Evolutionary conservation across 345 rosid genomes (phyloP).

Genomic region (Eucalyptus cladocalyx): DNA sequence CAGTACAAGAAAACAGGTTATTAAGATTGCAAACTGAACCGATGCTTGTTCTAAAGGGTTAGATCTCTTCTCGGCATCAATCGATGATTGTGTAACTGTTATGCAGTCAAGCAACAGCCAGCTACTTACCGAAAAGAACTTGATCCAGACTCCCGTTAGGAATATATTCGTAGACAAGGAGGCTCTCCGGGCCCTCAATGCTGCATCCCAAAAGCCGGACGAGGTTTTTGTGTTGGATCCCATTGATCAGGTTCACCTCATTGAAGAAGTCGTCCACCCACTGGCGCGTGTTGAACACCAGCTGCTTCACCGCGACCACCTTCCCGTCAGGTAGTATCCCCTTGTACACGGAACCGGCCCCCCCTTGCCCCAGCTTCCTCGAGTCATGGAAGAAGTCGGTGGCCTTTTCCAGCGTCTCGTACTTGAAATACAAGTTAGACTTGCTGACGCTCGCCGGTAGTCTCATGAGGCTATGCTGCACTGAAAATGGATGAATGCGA

Average conservation of each 20-base stretch:
- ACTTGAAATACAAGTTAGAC: constrained; percentile 33
- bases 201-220: constrained; percentile 74
- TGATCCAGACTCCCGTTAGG: constrained; percentile 71
- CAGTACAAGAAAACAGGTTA: not conserved
- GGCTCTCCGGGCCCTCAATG: constrained; percentile 84
- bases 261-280: constrained; percentile 85
- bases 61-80: not conserved
- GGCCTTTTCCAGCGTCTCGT: constrained; percentile 61
- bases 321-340: constrained; percentile 69
- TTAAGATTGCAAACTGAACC: not conserved
- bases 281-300: constrained; percentile 47
- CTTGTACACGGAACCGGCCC: constrained; percentile 70
- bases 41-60: not conserved
- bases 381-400: constrained; percentile 43
- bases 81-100: not conserved
- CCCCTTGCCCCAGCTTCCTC: constrained; percentile 76
- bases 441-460: not conserved
- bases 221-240: constrained; percentile 55
- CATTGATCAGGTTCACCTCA: constrained; percentile 63
- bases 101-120: not conserved
- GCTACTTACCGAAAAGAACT: constrained; percentile 46
- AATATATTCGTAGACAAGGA: constrained; percentile 71
- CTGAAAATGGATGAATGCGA: not conserved
- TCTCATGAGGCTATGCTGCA: not conserved
- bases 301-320: constrained; percentile 54